These are phyloP conservation scores for Eucommia ulmoides DNA, from an alignment of 257 asterid genomes.

Conservation along the genomic window DNA sequence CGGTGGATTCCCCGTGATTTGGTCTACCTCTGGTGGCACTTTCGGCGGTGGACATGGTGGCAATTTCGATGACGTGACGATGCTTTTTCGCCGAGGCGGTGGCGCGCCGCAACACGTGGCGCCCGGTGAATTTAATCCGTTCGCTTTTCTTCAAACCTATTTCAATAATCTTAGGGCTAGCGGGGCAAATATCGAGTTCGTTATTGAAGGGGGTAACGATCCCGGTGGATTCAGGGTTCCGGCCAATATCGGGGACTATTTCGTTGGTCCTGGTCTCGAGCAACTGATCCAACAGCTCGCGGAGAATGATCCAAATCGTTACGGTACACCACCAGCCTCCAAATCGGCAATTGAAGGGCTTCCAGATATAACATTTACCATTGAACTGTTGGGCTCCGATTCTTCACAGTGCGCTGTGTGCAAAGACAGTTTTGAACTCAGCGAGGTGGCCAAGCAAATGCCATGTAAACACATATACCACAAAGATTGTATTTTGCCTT, in stretches of 20 bases:
- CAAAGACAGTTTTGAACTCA: constrained; percentile 60
- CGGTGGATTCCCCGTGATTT: constrained; percentile 17
- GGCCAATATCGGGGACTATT: constrained; percentile 62
- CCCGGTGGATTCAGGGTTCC: constrained; percentile 35
- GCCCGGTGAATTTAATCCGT: constrained; percentile 43
- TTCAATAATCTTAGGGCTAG: constrained; percentile 37
- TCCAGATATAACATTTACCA: constrained; percentile 44
- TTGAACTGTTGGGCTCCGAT: constrained; percentile 44
- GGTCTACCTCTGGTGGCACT: constrained; percentile 24
- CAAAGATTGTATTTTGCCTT: constrained; percentile 68
- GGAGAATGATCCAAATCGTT: constrained; percentile 76
- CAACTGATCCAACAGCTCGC: constrained; percentile 78
- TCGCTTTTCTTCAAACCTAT: constrained; percentile 39
- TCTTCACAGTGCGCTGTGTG: constrained; percentile 77
- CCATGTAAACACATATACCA: constrained; percentile 93
- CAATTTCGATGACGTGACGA: constrained; percentile 21
- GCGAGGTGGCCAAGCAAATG: constrained; percentile 55
- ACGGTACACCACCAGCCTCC: constrained; percentile 87
- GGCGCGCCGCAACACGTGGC: constrained; percentile 8
- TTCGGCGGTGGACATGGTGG: constrained; percentile 21
- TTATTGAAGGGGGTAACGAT: constrained; percentile 37
- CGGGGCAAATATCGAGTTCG: constrained; percentile 59
- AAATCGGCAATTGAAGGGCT: constrained; percentile 57
- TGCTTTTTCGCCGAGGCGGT: constrained; percentile 23
- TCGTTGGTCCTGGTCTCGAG: constrained; percentile 71